phyloP scores from a whole-genome alignment of 805 yeast species.

The Myxozyma vanderwaltii region DNA sequence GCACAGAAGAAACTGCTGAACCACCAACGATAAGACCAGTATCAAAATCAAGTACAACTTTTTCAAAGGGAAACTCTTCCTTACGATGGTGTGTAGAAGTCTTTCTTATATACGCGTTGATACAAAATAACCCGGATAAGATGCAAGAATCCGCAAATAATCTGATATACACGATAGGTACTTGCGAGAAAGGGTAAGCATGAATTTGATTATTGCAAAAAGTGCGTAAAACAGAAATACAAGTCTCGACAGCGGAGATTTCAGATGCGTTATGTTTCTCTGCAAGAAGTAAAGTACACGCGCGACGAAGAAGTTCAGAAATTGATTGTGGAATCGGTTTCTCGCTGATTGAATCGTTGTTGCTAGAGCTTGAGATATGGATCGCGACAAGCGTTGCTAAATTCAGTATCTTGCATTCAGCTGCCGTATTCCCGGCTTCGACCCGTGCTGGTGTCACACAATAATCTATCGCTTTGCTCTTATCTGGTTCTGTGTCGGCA shows the following conservation, averaged over 20 bases:
- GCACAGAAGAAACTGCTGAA: background rate
- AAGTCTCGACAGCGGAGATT: background rate
- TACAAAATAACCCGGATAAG: slow-evolving; percentile 1
- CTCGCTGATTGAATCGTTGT: too few species aligned
- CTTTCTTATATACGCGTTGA: background rate
- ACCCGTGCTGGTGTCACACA: too few species aligned
- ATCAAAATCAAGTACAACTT: slow-evolving; percentile 13
- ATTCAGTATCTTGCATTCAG: background rate
- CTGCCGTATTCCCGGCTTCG: too few species aligned
- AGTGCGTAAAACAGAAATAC: slow-evolving; percentile 1
- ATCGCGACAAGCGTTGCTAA: background rate
- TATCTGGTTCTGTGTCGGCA: too few species aligned
- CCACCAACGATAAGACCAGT: slow-evolving; percentile 20
- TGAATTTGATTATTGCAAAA: slow-evolving; percentile 11
- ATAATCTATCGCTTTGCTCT: too few species aligned
- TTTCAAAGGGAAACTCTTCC: background rate
- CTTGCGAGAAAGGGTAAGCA: slow-evolving; percentile 16
- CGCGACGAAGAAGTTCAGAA: background rate
- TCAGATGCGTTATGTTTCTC: background rate
- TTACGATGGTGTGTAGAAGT: background rate
- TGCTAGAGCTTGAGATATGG: background rate
- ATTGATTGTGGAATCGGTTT: background rate
- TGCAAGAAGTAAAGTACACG: background rate
- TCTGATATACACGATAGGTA: slow-evolving; percentile 9
- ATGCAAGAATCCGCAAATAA: slow-evolving; percentile 14